Evolutionary conservation across 1,139 yeast genomes (phyloP), one percentile per base, ranked within the genome.

Genomic region (Pichia cactophila): DNA sequence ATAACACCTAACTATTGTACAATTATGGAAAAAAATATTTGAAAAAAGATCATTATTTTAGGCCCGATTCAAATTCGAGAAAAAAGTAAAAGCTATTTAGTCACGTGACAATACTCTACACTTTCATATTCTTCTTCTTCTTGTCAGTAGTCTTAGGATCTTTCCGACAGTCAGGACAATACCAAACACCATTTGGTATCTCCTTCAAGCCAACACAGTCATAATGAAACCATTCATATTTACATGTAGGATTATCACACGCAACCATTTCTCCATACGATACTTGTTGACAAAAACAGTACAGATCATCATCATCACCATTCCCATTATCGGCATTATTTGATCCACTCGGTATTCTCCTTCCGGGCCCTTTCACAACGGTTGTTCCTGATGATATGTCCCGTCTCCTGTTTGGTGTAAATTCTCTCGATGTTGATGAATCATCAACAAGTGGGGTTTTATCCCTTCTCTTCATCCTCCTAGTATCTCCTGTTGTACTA

Each of bases 241-340:
- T 78, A 69, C 96, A 88, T 56, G 81, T 81, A 20, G 79, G 81
- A 60, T 85, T 85, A 63, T 88, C 96, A 65, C 96, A 88, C 0
- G 95, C 96, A 66, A 88, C 82, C 96, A 88, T 88, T 57, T 86
- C 87, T 12, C 96, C 96, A 68, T 83, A 86, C 1, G 95, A 85
- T 0, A 85, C 89, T 55, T 87, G 79, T 58, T 85, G 87, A 64
- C 96, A 88, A 67, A 83, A 78, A 66, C 96, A 88, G 65, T 87
- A 88, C 47, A 81, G 67, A 51, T 76, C 79, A 29, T 85, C 86
- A 56, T 82, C 89, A 12, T 47, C 49, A 4, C 53, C 57, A 40
- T 44, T 52, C 26, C 44, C 44, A 36, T 41, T 41, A 33, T 42
- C 42, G 5, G 23, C 20, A 40, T 17, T 16, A n/a, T n/a, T 28